These are phyloP conservation scores for Penicillium crustosum DNA, from an alignment of 2,329 filamentous ascomycete genomes.

Conservation along the genomic window DNA sequence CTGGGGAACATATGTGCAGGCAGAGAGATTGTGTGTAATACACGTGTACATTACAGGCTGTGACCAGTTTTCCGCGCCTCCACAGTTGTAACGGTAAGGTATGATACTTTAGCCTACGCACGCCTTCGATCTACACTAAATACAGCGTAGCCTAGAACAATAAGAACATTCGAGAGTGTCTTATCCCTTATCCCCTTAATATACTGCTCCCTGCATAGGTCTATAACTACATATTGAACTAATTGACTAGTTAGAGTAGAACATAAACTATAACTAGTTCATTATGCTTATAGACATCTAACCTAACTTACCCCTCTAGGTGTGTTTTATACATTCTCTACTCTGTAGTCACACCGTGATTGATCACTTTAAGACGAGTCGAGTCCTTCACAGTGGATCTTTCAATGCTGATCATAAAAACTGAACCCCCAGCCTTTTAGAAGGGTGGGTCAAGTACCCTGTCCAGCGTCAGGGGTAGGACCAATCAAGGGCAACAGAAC, in stretches of 20 bases:
- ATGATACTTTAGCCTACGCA: slow-evolving; percentile 4
- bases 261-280: too few species aligned
- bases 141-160: slow-evolving; percentile 1
- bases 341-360: background rate
- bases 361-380: background rate
- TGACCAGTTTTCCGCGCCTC: slow-evolving; percentile 2
- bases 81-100: background rate
- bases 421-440: background rate
- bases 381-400: background rate
- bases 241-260: too few species aligned
- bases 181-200: background rate
- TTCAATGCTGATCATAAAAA: background rate
- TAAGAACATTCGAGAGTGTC: slow-evolving; percentile 1
- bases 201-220: too few species aligned
- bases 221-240: too few species aligned
- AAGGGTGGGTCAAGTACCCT: background rate
- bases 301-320: too few species aligned
- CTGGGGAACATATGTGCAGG: background rate
- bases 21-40: slow-evolving; percentile 22
- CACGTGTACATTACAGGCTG: slow-evolving; percentile 13
- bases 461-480: background rate
- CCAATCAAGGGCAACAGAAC: slow-evolving; percentile 5
- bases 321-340: background rate
- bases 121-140: background rate
- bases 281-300: background rate